phyloP scores from a whole-genome alignment of 2,329 filamentous ascomycete species.

The Sporothrix brunneoviolacea region DNA sequence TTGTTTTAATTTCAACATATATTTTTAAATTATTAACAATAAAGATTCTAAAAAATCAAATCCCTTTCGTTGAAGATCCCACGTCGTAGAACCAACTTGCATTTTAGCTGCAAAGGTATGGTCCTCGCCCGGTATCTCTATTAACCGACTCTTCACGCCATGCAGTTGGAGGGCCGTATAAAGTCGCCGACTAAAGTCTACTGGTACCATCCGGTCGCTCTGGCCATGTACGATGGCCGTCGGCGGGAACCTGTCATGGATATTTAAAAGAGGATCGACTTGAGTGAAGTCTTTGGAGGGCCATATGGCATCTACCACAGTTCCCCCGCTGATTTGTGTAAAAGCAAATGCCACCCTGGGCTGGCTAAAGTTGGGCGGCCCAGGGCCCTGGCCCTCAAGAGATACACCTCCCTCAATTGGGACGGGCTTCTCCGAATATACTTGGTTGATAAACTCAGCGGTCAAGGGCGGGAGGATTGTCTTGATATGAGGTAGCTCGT shows the following conservation, averaged over 20 bases:
- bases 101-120: neutral
- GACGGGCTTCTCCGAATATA: neutral
- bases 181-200: neutral
- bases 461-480: neutral
- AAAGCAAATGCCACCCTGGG: neutral
- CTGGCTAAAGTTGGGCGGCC: neutral
- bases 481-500: neutral
- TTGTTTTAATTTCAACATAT: neutral
- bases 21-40: neutral
- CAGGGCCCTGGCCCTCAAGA: neutral
- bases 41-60: slow-evolving; percentile 1
- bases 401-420: neutral
- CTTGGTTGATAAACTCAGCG: neutral
- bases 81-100: neutral
- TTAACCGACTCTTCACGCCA: neutral
- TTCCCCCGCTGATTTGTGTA: neutral
- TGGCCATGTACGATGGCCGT: neutral
- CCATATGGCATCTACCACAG: neutral
- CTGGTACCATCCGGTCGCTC: neutral
- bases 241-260: neutral
- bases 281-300: neutral
- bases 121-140: neutral
- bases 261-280: neutral
- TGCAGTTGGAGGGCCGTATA: neutral
- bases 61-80: neutral